Conservation (phyloP, 768 basidiomycete species). For the Coprinopsis marcescibilis region DNA sequence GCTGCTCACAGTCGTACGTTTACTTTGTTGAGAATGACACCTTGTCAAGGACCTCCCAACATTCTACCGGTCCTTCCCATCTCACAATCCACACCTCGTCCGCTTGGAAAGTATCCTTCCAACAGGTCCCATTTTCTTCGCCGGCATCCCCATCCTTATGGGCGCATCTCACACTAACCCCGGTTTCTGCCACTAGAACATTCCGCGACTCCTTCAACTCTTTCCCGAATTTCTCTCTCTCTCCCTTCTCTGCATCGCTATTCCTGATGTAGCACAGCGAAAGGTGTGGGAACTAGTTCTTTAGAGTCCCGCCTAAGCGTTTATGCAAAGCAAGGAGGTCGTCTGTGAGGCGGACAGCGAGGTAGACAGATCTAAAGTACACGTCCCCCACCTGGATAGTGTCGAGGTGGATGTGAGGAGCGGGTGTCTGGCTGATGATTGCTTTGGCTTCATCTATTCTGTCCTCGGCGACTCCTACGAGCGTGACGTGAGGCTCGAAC, state of each 20-base stretch:
- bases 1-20: neutral
- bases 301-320: constrained; percentile 33
- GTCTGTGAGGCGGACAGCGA: constrained; percentile 39
- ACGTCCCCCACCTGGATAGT: constrained; percentile 51
- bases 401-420: constrained; percentile 40
- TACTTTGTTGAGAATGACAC: constrained; percentile 10
- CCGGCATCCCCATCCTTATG: constrained; percentile 19
- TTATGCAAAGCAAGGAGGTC: constrained; percentile 46
- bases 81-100: constrained; percentile 53
- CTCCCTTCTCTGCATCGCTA: constrained; percentile 45
- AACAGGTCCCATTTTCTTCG: constrained; percentile 22
- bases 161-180: constrained; percentile 23
- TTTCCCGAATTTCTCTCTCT: constrained; percentile 44
- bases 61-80: constrained; percentile 55
- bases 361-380: constrained; percentile 69
- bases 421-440: neutral
- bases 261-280: constrained; percentile 72
- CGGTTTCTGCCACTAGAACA: constrained; percentile 20
- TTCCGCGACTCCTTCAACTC: constrained; percentile 33
- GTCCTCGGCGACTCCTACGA: constrained; percentile 32
- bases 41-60: constrained; percentile 46
- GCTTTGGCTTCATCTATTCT: neutral
- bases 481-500: constrained; percentile 69
- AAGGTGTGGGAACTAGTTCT: constrained; percentile 57
- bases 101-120: constrained; percentile 37